phyloP scores from a whole-genome alignment of 2,329 filamentous ascomycete species.

The Cladobotryum protrusum region DNA sequence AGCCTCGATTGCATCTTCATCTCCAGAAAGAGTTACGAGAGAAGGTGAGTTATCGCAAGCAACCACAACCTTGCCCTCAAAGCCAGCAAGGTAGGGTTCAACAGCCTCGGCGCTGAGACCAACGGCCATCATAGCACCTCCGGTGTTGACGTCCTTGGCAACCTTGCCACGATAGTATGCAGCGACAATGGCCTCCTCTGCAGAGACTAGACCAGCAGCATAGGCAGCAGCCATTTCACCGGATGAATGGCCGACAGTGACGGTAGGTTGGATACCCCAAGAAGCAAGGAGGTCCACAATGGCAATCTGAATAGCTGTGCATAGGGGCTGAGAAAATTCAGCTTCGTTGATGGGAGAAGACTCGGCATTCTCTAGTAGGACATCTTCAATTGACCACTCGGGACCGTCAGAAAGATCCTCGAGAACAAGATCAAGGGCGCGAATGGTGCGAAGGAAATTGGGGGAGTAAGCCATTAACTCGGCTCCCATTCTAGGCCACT shows the following conservation, averaged over 20 bases:
- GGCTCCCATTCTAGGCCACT: slow-evolving; percentile 2
- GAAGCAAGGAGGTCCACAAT: slow-evolving; percentile 27
- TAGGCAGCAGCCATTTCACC: slow-evolving; percentile 27
- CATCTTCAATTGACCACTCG: neutral
- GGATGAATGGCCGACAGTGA: slow-evolving; percentile 33
- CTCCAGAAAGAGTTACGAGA: slow-evolving; percentile 20
- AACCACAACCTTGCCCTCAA: slow-evolving; percentile 15
- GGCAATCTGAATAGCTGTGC: slow-evolving; percentile 30
- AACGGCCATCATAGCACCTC: slow-evolving; percentile 21
- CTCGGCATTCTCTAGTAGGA: neutral
- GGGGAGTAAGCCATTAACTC: too few relatives aligned
- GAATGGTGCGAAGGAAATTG: too few relatives aligned
- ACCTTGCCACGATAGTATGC: slow-evolving; percentile 18
- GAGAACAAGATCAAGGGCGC: too few relatives aligned
- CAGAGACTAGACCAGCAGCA: slow-evolving; percentile 15
- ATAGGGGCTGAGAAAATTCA: slow-evolving; percentile 22
- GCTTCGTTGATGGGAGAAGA: slow-evolving; percentile 4
- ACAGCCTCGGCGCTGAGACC: slow-evolving; percentile 12
- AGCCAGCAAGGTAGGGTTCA: slow-evolving; percentile 8
- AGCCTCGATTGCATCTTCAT: slow-evolving; percentile 12
- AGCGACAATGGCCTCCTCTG: slow-evolving; percentile 12
- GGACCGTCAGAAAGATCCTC: slow-evolving; percentile 2
- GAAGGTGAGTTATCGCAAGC: slow-evolving; percentile 20
- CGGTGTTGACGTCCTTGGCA: neutral
- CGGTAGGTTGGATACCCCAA: slow-evolving; percentile 24